A percentile compares a stretch with the other conserved stretches of the same genome.
phyloP scores from a whole-genome alignment of 192 early-diverging fungal species.

The Podila horticola region DNA sequence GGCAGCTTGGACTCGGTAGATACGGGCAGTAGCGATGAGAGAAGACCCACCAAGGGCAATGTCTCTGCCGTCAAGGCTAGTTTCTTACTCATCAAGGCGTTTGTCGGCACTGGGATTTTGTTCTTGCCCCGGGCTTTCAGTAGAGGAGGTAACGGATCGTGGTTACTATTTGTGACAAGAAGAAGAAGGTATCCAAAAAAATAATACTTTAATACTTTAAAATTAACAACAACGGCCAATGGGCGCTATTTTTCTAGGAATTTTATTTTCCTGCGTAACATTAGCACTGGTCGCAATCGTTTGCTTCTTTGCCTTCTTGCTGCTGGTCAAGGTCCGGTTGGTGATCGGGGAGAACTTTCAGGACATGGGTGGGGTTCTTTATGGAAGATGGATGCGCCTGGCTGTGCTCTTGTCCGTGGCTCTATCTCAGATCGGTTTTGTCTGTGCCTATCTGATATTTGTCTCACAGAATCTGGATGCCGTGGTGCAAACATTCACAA shows the following conservation, averaged over 20 bases:
- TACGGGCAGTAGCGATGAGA: neutral
- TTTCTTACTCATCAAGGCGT: slow-evolving; percentile 70
- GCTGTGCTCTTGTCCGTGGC: slow-evolving; percentile 64
- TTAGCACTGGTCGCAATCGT: slow-evolving; percentile 68
- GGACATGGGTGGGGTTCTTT: slow-evolving; percentile 44
- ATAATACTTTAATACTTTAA: neutral
- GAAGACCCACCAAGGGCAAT: slow-evolving; percentile 33
- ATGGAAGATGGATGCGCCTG: slow-evolving; percentile 45
- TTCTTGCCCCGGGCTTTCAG: slow-evolving; percentile 79
- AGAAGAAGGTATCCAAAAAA: neutral
- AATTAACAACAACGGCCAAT: neutral
- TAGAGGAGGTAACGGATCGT: slow-evolving; percentile 23
- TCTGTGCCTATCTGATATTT: slow-evolving; percentile 91
- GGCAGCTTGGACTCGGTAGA: neutral
- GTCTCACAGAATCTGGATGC: slow-evolving; percentile 85
- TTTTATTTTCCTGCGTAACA: slow-evolving; percentile 67
- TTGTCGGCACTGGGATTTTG: slow-evolving; percentile 80
- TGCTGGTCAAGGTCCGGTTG: slow-evolving; percentile 69
- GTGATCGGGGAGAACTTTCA: slow-evolving; percentile 72
- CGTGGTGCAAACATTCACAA: slow-evolving; percentile 76
- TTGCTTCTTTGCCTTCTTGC: slow-evolving; percentile 69
- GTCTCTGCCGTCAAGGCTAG: slow-evolving; percentile 34
- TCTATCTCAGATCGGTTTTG: slow-evolving; percentile 84
- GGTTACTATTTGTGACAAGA: slow-evolving; percentile 56
- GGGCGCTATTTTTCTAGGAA: slow-evolving; percentile 54